Evolutionary conservation across 345 rosid genomes (phyloP), one percentile per base, ranked within the genome.

Genomic region (Salix dunnii): DNA sequence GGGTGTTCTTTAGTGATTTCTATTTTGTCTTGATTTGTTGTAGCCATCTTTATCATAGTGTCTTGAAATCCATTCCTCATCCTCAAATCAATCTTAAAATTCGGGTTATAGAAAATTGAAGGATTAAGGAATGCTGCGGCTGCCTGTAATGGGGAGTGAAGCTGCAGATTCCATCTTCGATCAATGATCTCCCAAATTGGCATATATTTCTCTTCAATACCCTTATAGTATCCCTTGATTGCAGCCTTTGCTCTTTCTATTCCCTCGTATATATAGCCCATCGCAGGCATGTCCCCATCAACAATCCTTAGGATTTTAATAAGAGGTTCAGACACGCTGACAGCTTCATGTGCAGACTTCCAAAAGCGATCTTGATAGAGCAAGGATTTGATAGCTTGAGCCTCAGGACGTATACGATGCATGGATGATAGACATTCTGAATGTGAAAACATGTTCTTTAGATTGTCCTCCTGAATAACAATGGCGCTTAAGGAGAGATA

Each of bases 1-100:
- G 91, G 91, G 82, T 86, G 88, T 73, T 86, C 91, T 81, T 83
- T 88, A 14, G 93, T 84, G 48, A 90, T 85, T 63, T 88, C 87
- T 13, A 75, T 55, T 72, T 75, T 80, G 66, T 84, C 88, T 68
- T 77, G 79, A n/a, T 88, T 88, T 2, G 88, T 75, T 38, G 69
- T 75, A 38, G 84, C 91, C 84, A 90, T 73, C 79, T 82, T 90
- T 76, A 83, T 74, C 91, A 90, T 87, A 70, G 89, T 87, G 76
- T 90, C 91, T 83, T 88, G 93, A 82, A 90, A 90, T 40, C 93
- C 91, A 76, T 87, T 88, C 84, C 93, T 85, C 82, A 88, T 77
- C 68, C 85, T 77, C 46, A 79, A 73, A 76, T 88, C 91, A 33
- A 84, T 79, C 85, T 87, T 84, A 23, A 84, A 85, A 74, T 83